These are phyloP conservation scores for Akanthomyces lecanii DNA, from an alignment of 2,329 filamentous ascomycete genomes.

Conservation along the genomic window DNA sequence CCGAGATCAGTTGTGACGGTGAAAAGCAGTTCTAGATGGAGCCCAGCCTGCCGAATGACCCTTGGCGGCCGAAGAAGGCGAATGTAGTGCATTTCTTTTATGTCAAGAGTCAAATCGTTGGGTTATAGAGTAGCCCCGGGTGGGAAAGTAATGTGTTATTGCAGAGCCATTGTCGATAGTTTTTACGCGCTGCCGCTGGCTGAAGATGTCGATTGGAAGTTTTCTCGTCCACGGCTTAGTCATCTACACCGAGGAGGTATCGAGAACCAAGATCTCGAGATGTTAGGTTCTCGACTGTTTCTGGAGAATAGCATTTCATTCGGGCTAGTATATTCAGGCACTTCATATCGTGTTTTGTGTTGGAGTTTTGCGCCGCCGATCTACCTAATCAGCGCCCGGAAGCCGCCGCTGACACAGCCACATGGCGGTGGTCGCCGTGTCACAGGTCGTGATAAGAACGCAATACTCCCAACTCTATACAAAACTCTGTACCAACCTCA, in stretches of 20 bases:
- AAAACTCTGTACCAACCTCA: not conserved
- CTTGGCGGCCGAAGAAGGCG: constrained; percentile 47
- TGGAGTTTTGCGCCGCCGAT: not conserved
- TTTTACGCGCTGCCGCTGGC: not conserved
- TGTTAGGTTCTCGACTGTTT: not conserved
- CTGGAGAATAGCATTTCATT: not conserved
- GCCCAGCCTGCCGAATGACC: constrained; percentile 27
- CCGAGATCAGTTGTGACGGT: constrained; percentile 56
- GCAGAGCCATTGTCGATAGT: not conserved
- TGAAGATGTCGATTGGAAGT: not conserved
- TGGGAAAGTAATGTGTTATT: not conserved
- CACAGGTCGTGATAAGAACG: not conserved
- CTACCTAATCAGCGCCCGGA: constrained; percentile 10
- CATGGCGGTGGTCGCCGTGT: constrained; percentile 9
- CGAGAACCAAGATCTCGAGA: no score
- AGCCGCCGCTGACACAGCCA: constrained; percentile 17
- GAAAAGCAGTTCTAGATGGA: constrained; percentile 42
- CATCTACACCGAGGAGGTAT: not conserved
- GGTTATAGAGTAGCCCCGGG: rapidly evolving
- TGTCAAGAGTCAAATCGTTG: no score
- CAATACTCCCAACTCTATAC: not conserved
- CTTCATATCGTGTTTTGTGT: no score
- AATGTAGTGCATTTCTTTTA: constrained; percentile 52
- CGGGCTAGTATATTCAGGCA: not conserved
- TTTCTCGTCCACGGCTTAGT: constrained; percentile 6